A percentile compares a stretch with the other conserved stretches of the same genome.
These are phyloP conservation scores for Fomitopsis betulina DNA, from an alignment of 1,284 basidiomycete genomes.

Conservation along the genomic window DNA sequence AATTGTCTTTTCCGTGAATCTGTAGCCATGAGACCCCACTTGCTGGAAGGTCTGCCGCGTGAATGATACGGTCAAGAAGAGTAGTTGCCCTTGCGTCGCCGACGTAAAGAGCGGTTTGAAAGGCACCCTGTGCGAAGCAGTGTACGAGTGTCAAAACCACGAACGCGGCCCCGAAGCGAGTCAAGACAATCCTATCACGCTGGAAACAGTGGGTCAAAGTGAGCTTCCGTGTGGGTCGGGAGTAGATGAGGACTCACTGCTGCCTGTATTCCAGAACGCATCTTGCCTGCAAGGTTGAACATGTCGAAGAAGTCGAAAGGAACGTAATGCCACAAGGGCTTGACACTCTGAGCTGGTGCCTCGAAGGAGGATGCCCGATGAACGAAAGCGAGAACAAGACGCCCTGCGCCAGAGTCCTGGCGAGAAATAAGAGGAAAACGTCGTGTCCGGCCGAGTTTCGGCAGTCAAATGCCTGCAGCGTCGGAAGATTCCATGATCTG, in stretches of 20 bases:
- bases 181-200: constrained; percentile 31
- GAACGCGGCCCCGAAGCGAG: constrained; percentile 39
- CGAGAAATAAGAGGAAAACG: background rate
- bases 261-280: background rate
- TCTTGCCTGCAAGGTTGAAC: constrained; percentile 6
- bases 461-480: background rate
- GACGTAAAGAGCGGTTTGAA: constrained; percentile 46
- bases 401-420: background rate
- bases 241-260: background rate
- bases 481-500: background rate
- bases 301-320: background rate
- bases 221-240: background rate
- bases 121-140: constrained; percentile 32
- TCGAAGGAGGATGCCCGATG: background rate
- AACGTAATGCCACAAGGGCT: background rate
- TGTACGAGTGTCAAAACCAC: constrained; percentile 35
- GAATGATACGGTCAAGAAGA: constrained; percentile 35
- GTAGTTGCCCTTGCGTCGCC: constrained; percentile 38
- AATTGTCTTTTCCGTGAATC: constrained; percentile 23
- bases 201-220: constrained; percentile 7
- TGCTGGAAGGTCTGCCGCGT: constrained; percentile 32
- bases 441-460: background rate
- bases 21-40: constrained; percentile 37
- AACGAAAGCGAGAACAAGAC: background rate
- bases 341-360: background rate